These are phyloP conservation scores for Pulicaria dysenterica DNA, from an alignment of 129 eudicot genomes.

Conservation along the genomic window DNA sequence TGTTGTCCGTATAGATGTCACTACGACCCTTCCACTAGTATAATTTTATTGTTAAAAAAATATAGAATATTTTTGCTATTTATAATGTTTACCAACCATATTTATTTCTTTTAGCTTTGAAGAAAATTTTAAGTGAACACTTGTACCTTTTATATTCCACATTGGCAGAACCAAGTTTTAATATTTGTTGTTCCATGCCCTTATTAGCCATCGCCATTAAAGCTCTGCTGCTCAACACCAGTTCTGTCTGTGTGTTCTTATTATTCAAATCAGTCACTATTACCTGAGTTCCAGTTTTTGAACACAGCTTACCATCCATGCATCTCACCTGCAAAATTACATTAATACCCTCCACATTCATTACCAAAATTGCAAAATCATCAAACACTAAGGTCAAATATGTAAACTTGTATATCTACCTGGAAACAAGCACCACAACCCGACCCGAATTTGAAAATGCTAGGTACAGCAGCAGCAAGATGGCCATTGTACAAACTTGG, in stretches of 20 bases:
- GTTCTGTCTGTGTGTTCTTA: slow-evolving; percentile 44
- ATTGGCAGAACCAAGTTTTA: slow-evolving; percentile 59
- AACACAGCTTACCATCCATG: slow-evolving; percentile 47
- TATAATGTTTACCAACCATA: too few species aligned
- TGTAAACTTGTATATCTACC: slow-evolving; percentile 32
- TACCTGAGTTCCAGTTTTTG: slow-evolving; percentile 51
- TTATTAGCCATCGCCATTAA: slow-evolving; percentile 62
- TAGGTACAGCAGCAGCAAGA: slow-evolving; percentile 69
- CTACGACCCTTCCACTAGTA: too few species aligned
- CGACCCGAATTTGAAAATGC: slow-evolving; percentile 62
- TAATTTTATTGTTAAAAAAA: too few species aligned
- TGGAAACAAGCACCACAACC: slow-evolving; percentile 85
- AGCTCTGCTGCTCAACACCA: slow-evolving; percentile 65
- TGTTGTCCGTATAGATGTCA: too few species aligned
- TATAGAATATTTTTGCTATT: too few species aligned
- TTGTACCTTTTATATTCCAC: slow-evolving; percentile 68
- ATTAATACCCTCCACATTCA: slow-evolving; percentile 8
- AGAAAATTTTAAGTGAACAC: too few species aligned
- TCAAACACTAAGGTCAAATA: slow-evolving; percentile 9
- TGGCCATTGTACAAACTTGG: slow-evolving; percentile 49
- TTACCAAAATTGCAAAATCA: background rate
- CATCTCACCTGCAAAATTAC: slow-evolving; percentile 59
- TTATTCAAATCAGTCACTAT: slow-evolving; percentile 58
- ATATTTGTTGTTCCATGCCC: slow-evolving; percentile 50
- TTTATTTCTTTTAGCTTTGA: too few species aligned